Evolutionary conservation across 1,139 yeast species (phyloP), one percentile per base, ranked within the genome.

Genomic region (Geotrichum australiense): DNA sequence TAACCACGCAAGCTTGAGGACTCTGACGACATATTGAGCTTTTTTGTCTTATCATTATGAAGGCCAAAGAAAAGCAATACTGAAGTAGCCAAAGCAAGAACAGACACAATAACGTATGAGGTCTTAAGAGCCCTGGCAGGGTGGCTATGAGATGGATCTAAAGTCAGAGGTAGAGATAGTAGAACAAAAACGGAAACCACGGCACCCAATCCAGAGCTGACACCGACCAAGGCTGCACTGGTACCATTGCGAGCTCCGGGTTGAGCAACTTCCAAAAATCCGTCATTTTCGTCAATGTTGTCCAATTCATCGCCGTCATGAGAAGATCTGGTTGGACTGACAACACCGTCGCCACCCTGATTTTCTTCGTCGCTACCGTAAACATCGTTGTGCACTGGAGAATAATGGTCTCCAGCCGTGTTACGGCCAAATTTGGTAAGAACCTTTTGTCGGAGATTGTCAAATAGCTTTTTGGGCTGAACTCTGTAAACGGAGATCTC

Each of bases 131-230:
- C 72, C 3, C 56, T 58, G 4, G 71, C 65, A 5, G 70, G 63
- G 29, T 56, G 55, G 14, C 62, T 63, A 41, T 70, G 59, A 33
- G 58, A 62, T 2, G 69, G 69, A 1, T 78, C 80, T 8, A 63
- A 46, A 27, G 70, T 57, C 42, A 86, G 76, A 28, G 85, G 69
- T 77, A 84, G 78, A 55, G 89, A 83, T 61, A 61, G 86, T 80
- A 62, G 76, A 73, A 60, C 72, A 68, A 56, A 85, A 79, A 57
- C 89, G 76, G 59, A 76, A 47, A 57, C 44, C 43, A 47, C 70
- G 1, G 89, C 91, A 29, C 91, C 91, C 10, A 77, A 53, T 0
- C 89, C 89, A 10, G 83, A 68, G 37, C 73, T 64, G 3, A 78
- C 57, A 0, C 89, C 89, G 37, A 80, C 70, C 31, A 77, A 53